Base-by-base conservation (phyloP, 805 yeast species). In the Metschnikowia lachancei region DNA sequence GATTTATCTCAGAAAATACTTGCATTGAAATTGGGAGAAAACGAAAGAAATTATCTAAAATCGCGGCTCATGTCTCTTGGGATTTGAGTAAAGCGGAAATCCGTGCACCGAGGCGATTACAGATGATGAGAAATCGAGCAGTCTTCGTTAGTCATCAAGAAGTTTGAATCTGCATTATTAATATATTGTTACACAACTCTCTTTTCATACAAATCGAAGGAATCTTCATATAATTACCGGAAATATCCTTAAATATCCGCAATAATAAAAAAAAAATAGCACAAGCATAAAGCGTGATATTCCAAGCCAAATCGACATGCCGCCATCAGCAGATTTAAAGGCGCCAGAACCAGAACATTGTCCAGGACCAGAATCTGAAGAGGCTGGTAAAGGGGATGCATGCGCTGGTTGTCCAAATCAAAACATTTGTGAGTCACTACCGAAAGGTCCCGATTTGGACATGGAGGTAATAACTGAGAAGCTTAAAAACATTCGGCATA, bases 301-400 rank as follows among this genome's bases (percentile, higher is more conserved):
- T n/a, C 9, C 33, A n/a, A n/a, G 33, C 17, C n/a, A 14, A 14
- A 16, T 33, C 36, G 19, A 36, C 26, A 42, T 46, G 45, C 24
- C 45, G 20, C 46, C 45, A 16, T 17, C 63, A 4, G 51, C 53
- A 17, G 41, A 59, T 36, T 58, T 69, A 19, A 55, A 74, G 45
- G 87, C 83, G 0, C 90, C 94, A 0, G 95, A 85, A 59, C 98
- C 99, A 1, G 97, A 90, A 61, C 98, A 94, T 65, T 94, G 99
- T 70, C 99, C 99, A 0, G 99, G 99, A 1, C 96, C 98, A 1
- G 97, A 92, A 61, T 85, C 95, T 2, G 97, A 90, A 56, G 67
- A 70, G 43, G 99, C 99, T 2, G 99, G 99, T 7, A 81, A 85
- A 57, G 91, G 88, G 2, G 96, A 88, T 60, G 96, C 98, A 11